Conservation (phyloP, 2,329 filamentous ascomycete species). For the Parafenestella ontariensis region DNA sequence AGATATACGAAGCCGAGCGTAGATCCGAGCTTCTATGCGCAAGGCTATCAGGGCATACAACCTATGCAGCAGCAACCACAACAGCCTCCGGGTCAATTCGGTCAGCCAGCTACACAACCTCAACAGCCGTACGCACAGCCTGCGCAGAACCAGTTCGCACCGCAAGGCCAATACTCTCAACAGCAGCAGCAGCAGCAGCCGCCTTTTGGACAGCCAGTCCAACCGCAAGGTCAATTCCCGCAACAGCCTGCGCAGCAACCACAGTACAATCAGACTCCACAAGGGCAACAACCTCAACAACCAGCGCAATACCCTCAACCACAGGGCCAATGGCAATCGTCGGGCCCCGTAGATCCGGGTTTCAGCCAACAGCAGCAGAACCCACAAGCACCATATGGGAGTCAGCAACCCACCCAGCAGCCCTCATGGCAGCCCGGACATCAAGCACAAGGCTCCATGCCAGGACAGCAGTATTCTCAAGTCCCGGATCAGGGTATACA, state of each 20-base stretch:
- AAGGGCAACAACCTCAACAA: constrained; percentile 15
- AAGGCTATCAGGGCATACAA: constrained; percentile 34
- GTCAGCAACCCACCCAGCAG: constrained; percentile 17
- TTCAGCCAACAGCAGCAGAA: constrained; percentile 21
- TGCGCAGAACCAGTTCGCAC: constrained; percentile 17
- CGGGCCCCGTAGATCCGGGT: constrained; percentile 17
- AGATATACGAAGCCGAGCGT: constrained; percentile 39
- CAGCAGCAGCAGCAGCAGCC: constrained; percentile 27
- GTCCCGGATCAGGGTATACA: constrained; percentile 30
- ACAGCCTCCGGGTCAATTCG: constrained; percentile 18
- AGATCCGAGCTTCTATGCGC: constrained; percentile 34
- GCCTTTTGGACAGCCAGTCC: constrained; percentile 12
- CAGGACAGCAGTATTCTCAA: constrained; percentile 24
- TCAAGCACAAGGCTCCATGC: constrained; percentile 27
- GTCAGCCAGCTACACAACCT: constrained; percentile 11
- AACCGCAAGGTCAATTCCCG: constrained; percentile 20
- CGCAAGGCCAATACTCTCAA: constrained; percentile 9
- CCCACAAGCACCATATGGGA: constrained; percentile 9
- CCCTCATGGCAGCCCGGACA: constrained; percentile 32
- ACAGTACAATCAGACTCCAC: constrained; percentile 8
- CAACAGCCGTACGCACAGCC: constrained; percentile 13
- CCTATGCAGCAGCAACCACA: constrained; percentile 13
- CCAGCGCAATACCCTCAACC: constrained; percentile 18
- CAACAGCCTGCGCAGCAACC: constrained; percentile 18
- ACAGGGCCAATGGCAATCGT: constrained; percentile 30